Evolutionary conservation across 768 basidiomycete genomes (phyloP).

Genomic region (Aureoboletus auriporus): DNA sequence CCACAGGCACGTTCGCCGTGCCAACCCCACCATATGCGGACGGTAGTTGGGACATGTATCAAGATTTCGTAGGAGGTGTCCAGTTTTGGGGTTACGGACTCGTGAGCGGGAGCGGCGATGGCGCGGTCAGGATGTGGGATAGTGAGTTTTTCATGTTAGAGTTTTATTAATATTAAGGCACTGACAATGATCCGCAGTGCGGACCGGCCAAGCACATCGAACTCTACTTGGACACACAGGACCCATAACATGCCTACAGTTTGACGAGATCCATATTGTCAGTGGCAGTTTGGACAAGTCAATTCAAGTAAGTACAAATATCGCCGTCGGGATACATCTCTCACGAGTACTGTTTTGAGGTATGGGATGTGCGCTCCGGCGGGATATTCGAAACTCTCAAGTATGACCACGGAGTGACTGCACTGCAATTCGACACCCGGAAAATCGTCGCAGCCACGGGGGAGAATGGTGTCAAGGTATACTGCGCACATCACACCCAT

Average conservation of each 20-base stretch:
- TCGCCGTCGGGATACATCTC: background rate
- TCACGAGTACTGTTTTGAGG: slow-evolving; percentile 40
- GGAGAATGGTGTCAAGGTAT: slow-evolving; percentile 89
- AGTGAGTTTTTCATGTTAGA: slow-evolving; percentile 50
- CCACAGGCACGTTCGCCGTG: slow-evolving; percentile 67
- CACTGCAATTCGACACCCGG: slow-evolving; percentile 90
- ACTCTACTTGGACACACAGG: slow-evolving; percentile 90
- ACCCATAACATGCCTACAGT: slow-evolving; percentile 91
- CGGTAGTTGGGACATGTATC: slow-evolving; percentile 91
- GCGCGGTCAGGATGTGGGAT: slow-evolving; percentile 99
- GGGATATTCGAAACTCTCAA: slow-evolving; percentile 83
- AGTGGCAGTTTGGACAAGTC: slow-evolving; percentile 94
- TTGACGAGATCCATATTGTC: slow-evolving; percentile 91
- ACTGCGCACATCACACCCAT: slow-evolving; percentile 5
- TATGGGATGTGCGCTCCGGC: slow-evolving; percentile 96
- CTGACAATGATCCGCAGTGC: slow-evolving; percentile 54
- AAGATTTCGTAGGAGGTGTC: slow-evolving; percentile 95
- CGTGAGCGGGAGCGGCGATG: slow-evolving; percentile 95
- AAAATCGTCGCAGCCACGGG: slow-evolving; percentile 92
- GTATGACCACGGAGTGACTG: slow-evolving; percentile 88
- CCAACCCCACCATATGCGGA: slow-evolving; percentile 87
- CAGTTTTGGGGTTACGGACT: slow-evolving; percentile 99
- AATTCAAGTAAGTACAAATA: slow-evolving; percentile 58
- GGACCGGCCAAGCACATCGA: slow-evolving; percentile 94
- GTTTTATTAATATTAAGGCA: background rate